phyloP scores from a whole-genome alignment of 2,329 filamentous ascomycete genomes.

The Zopfia rhizophila region DNA sequence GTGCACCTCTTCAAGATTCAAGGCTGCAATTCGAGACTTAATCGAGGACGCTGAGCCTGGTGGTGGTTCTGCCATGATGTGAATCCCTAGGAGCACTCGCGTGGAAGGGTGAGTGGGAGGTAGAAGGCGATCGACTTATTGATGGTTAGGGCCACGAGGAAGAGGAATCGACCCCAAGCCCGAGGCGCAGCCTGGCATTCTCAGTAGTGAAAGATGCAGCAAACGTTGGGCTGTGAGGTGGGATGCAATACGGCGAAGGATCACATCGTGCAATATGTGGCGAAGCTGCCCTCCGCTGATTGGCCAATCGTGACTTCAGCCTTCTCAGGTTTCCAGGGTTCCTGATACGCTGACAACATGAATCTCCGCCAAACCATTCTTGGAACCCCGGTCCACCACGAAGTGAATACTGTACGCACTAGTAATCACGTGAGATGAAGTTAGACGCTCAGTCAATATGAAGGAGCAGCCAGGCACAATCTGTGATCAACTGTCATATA shows the following conservation, averaged over 20 bases:
- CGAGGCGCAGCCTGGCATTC: conserved; percentile 18
- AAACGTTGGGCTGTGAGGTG: too few species aligned
- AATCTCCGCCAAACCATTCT: too few species aligned
- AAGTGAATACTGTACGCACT: too few species aligned
- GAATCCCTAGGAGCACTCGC: not conserved
- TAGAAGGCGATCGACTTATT: not conserved
- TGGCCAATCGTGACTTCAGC: conserved; percentile 20
- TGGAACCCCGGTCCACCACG: too few species aligned
- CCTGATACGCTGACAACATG: too few species aligned
- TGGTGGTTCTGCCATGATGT: conserved; percentile 43
- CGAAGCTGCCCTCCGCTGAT: conserved; percentile 25
- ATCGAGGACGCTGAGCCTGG: conserved; percentile 43
- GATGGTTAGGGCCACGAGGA: conserved; percentile 2
- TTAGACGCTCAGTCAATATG: conserved; percentile 39
- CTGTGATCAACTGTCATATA: too few species aligned
- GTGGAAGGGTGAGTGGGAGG: conserved; percentile 6
- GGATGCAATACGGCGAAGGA: conserved; percentile 15
- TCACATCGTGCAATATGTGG: conserved; percentile 6
- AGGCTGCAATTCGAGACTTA: conserved; percentile 58
- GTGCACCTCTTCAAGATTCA: conserved; percentile 59
- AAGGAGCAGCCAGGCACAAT: too few species aligned
- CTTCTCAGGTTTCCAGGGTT: too few species aligned
- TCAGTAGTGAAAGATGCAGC: conserved; percentile 4
- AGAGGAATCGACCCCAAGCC: not conserved
- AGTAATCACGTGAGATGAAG: conserved; percentile 12